Base-by-base conservation (phyloP, 306 rosid genomes). In the Begonia peltatifolia region DNA sequence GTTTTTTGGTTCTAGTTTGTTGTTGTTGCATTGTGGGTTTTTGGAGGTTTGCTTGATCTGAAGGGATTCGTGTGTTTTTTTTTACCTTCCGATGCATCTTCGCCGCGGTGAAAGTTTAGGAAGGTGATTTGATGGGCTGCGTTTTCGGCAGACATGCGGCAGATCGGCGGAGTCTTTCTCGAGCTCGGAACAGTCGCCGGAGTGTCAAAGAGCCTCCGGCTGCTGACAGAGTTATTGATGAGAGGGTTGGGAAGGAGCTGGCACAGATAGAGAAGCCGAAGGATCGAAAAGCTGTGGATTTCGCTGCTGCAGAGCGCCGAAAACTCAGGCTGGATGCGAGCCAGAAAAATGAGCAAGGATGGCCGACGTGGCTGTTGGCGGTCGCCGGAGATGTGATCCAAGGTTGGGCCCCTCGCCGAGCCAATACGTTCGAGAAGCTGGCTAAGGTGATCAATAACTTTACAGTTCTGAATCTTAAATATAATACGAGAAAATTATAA, bases 331-430 rank as follows among this genome's bases (percentile, higher is more conserved):
- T 63, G 20, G 85, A 83, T 38, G 74, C 68, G 42, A 66, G 9
- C 35, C 59, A 51, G 22, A 55, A 53, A 36, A 79, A 67, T 50
- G 78, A 79, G 60, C 87, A 83, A 56, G 95, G 95, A 10, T 90
- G 99, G 99, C 99, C 99, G 17, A 64, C 94, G 35, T 90, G 99
- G 99, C 72, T 90, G 3, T 53, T 80, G 68, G 94, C 81, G 8
- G 95, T 84, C 56, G 94, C 95, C 50, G 94, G 99, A 47, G 95
- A 90, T 3, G 95, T 87, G 7, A 90, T 90, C 67, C 74, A 74
- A 43, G 95, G 78, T 20, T 90, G 99, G 99, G 75, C 84, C 25
- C 99, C 99, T 65, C 95, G 99, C 30, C 92, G 88, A 12, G 94
- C 99, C 65, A 90, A 71, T 72, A 60, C 95, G 10, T 90, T 90